phyloP scores from a whole-genome alignment of 352 stramenopile genomes.

The Blastocystis sp. region DNA sequence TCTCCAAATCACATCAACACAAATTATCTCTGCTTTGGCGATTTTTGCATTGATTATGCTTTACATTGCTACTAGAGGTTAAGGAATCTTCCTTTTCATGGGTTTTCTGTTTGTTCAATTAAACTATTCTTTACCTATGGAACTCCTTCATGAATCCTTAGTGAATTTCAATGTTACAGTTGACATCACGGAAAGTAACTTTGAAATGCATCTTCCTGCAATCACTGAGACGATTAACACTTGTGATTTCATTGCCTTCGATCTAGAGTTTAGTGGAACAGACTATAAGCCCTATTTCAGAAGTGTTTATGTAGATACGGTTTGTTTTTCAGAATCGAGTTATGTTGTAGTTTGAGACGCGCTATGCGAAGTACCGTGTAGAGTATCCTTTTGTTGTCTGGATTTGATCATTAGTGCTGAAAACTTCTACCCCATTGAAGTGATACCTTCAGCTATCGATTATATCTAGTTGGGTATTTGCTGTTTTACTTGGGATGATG shows the following conservation, averaged over 20 bases:
- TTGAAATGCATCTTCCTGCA: background rate
- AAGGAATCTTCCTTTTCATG: conserved; percentile 28
- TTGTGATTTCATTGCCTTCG: conserved; percentile 66
- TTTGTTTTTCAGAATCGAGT: background rate
- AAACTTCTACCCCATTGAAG: conserved; percentile 61
- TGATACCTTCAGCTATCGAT: background rate
- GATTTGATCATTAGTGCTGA: conserved; percentile 28
- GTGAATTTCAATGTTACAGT: background rate
- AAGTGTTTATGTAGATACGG: conserved; percentile 48
- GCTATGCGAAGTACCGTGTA: conserved; percentile 57
- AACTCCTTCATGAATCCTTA: background rate
- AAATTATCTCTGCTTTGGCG: conserved; percentile 23
- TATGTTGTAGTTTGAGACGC: conserved; percentile 57
- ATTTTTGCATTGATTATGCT: conserved; percentile 7
- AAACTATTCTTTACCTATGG: background rate
- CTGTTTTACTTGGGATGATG: conserved; percentile 53
- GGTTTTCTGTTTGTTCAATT: background rate
- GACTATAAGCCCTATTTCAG: conserved; percentile 59
- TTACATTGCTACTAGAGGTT: background rate
- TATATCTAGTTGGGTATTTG: conserved; percentile 60
- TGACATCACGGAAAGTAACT: conserved; percentile 52
- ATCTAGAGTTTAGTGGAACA: conserved; percentile 67
- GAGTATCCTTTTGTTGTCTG: conserved; percentile 38
- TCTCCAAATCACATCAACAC: background rate
- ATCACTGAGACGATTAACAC: conserved; percentile 14